These are phyloP conservation scores for Ilex asprella DNA, from an alignment of 257 asterid species.

Conservation along the genomic window DNA sequence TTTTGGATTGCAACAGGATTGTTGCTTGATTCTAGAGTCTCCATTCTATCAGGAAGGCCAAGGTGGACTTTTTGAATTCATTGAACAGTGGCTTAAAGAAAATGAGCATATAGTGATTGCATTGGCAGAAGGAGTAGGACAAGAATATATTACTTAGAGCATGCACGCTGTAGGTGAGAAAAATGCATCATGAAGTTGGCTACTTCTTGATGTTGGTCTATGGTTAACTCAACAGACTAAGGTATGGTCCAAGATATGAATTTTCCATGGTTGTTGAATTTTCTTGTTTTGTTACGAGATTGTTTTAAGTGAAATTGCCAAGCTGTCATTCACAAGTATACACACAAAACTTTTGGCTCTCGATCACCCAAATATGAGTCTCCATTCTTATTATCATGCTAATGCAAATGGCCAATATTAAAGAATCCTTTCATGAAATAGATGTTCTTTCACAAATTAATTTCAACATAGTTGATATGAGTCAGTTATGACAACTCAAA, in stretches of 20 bases:
- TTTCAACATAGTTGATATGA: too few relatives aligned
- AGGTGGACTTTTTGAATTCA: conserved; percentile 81
- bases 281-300: background rate
- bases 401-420: too few relatives aligned
- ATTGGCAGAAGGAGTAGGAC: conserved; percentile 96
- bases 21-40: conserved; percentile 94
- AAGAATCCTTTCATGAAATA: too few relatives aligned
- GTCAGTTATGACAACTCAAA: too few relatives aligned
- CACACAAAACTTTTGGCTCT: too few relatives aligned
- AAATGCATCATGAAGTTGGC: conserved; percentile 88
- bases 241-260: conserved; percentile 31
- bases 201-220: conserved; percentile 80
- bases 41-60: conserved; percentile 84
- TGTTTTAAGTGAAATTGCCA: background rate
- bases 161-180: conserved; percentile 51
- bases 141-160: conserved; percentile 68
- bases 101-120: conserved; percentile 77
- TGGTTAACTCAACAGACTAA: conserved; percentile 84
- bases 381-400: too few relatives aligned
- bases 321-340: too few relatives aligned
- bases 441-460: too few relatives aligned
- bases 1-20: conserved; percentile 64
- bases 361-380: too few relatives aligned
- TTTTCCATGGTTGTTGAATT: background rate
- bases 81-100: conserved; percentile 78